These are phyloP conservation scores for Allantophomopsis cytisporea DNA, from an alignment of 2,329 filamentous ascomycete genomes.

Conservation along the genomic window DNA sequence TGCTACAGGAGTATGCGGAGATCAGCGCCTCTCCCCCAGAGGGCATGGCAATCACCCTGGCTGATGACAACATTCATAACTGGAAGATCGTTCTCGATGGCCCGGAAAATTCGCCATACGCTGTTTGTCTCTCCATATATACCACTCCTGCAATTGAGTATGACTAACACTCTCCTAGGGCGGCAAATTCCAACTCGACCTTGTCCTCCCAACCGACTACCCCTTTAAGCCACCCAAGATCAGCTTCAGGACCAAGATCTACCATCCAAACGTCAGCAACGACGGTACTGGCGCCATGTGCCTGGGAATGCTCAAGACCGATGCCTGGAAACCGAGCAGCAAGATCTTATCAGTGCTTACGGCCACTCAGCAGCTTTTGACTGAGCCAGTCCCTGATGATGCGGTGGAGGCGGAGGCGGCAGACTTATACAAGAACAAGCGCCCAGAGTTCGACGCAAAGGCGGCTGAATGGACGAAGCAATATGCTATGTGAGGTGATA, in stretches of 20 bases:
- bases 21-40: conserved; percentile 37
- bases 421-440: conserved; percentile 53
- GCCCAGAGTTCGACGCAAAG: conserved; percentile 46
- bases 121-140: conserved; percentile 30
- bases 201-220: conserved; percentile 56
- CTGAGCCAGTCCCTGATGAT: conserved; percentile 58
- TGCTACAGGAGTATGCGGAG: conserved; percentile 43
- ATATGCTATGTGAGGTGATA: conserved; percentile 32
- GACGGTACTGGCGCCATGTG: conserved; percentile 66
- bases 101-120: conserved; percentile 49
- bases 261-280: conserved; percentile 64
- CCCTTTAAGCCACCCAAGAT: conserved; percentile 62
- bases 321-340: conserved; percentile 63
- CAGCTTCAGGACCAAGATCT: conserved; percentile 60
- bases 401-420: conserved; percentile 56
- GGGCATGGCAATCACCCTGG: conserved; percentile 40
- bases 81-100: conserved; percentile 58
- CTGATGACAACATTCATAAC: conserved; percentile 52
- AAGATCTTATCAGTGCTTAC: conserved; percentile 52
- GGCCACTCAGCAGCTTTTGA: conserved; percentile 48
- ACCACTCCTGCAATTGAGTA: background rate
- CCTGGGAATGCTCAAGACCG: conserved; percentile 54
- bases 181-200: conserved; percentile 51
- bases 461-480: conserved; percentile 55
- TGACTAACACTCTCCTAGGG: conserved; percentile 24